Evolutionary conservation across 1,284 basidiomycete genomes (phyloP).

Genomic region (Malassezia vespertilionis): DNA sequence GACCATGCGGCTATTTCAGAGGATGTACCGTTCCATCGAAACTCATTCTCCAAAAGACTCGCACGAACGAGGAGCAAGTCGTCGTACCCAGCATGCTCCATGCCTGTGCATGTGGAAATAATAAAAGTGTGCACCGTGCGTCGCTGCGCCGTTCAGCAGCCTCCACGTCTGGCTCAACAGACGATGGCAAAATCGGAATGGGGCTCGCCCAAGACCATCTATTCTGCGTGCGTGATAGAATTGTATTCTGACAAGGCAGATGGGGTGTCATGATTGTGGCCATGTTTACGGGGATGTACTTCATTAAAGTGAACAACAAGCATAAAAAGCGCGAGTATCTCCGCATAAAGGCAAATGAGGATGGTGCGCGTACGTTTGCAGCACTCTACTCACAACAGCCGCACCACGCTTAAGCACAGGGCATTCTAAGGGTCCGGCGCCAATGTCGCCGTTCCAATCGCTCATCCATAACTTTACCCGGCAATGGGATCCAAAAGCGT

Average conservation of each 20-base stretch:
- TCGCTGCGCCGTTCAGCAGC: neutral
- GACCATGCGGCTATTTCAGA: conserved; percentile 6
- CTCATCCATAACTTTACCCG: conserved; percentile 3
- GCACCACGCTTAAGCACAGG: neutral
- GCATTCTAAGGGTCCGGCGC: neutral
- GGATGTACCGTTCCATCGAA: conserved; percentile 10
- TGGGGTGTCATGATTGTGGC: conserved; percentile 8
- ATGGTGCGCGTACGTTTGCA: conserved; percentile 5
- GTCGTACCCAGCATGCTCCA: neutral
- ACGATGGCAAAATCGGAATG: neutral
- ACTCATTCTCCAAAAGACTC: conserved; percentile 5
- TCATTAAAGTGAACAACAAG: conserved; percentile 2
- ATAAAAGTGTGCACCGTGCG: neutral
- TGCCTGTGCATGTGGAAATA: neutral
- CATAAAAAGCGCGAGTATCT: conserved; percentile 9
- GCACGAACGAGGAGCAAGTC: conserved; percentile 9
- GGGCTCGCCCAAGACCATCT: conserved; percentile 12
- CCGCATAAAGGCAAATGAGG: conserved; percentile 3
- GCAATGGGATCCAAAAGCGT: conserved; percentile 11
- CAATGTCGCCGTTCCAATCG: conserved; percentile 3
- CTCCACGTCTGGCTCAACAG: neutral
- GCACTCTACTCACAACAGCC: neutral
- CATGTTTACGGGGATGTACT: conserved; percentile 6
- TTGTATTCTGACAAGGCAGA: neutral
- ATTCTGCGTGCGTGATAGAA: conserved; percentile 6